Evolutionary conservation across 768 basidiomycete genomes (phyloP), one percentile per base, ranked within the genome.

Genomic region (Obba rivulosa): DNA sequence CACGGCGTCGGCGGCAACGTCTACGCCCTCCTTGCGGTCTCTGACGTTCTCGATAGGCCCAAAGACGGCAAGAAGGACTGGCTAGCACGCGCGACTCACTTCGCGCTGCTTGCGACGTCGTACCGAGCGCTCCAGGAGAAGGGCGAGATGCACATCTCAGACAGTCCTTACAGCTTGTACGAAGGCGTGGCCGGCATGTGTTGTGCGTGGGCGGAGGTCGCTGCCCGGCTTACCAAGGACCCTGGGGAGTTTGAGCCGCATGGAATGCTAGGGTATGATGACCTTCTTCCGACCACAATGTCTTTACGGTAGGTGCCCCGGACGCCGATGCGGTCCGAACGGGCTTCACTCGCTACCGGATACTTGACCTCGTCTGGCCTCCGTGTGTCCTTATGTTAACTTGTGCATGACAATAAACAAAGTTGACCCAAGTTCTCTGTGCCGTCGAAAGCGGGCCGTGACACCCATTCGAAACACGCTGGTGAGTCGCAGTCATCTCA

Each of bases 121-220:
- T 68, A 69, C 43, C 55, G 63, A 42, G 50, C 61, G 43, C 49
- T 73, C 40, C 71, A 62, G 22, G 51, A 56, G 49, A 52, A 62
- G 3, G 71, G 71, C 13, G 64, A 72, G 50, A 77, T 80, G 76
- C 47, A 44, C 8, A 58, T 57, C 1, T 77, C 79, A 1, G 79
- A 83, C 53, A 63, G 69, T 45, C 77, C 76, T 9, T 77, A 70
- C 69, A 80, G 79, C 56, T 60, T 81, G 48, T 81, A 78, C 50
- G 79, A 78, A 51, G 80, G 80, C n/a, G 48, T 70, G 45, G 76
- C 76, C 16, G 80, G 80, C 21, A 75, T 78, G 71, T 80, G 78
- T 52, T 75, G 74, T 53, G 78, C 78, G 13, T 81, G 75, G 76
- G 70, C 66, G 16, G 75, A 76, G 51, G 63, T 79, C 40, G 39